Evolutionary conservation across 306 rosid species (phyloP), one percentile per base, ranked within the genome.

Genomic region (Echinosophora koreensis): DNA sequence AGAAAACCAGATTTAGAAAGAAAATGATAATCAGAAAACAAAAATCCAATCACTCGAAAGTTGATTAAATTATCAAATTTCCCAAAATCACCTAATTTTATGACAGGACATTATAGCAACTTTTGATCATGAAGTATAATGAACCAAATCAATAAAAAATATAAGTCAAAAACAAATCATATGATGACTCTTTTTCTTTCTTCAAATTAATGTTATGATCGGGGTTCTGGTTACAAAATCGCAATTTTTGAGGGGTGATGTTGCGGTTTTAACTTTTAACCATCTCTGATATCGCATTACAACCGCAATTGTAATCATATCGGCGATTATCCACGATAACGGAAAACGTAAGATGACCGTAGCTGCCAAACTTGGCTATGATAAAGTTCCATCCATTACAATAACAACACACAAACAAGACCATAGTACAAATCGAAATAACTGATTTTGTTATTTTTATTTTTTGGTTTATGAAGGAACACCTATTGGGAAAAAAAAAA

Each of bases 21-120:
- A 11, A 38, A 37, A 71, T 61, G 59, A 63, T 11, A 4, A 76
- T 2, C 35, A 49, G n/a, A 69, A 59, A 59, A 34, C 5, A 79
- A 38, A 3, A 10, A 67, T 2, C 18, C 41, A 30, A 51, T 49
- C 5, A 41, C 64, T 39, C 60, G 51, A 64, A 71, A 66, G 5
- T 12, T n/a, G 51, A 63, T 49, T 17, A 54, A 80, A 72, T 65
- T 4, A 42, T 22, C 69, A 64, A 66, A 69, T 30, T 42, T 52
- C 55, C 62, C 72, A 72, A 71, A 57, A 38, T 50, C 51, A 58
- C 12, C 22, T 22, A 22, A 22, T 12, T 27, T 12, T 22, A 65
- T 3, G 4, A 16, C 32, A 30, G 32, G 32, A 2, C 32, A 30
- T 30, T 30, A 30, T 30, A 3, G 32, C 32, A 2, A 0, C 3